Evolutionary conservation across 2,329 filamentous ascomycete genomes (phyloP).

Genomic region (Aspergillus fijiensis): DNA sequence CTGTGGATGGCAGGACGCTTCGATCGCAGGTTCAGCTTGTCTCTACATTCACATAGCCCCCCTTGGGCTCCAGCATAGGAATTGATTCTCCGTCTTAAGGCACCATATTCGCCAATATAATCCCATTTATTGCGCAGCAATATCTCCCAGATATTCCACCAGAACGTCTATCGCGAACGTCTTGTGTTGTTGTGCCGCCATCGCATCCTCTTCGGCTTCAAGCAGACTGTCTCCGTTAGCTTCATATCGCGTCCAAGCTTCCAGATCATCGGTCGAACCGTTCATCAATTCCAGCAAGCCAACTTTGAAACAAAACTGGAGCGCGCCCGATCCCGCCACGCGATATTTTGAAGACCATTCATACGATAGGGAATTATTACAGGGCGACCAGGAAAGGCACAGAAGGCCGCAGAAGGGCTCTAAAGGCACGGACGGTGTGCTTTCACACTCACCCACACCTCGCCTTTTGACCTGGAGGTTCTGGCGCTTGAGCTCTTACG

Average conservation of each 20-base stretch:
- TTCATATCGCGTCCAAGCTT: constrained; percentile 19
- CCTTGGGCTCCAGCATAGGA: constrained; percentile 18
- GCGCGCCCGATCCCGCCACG: background rate
- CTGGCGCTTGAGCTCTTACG: background rate
- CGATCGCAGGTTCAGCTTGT: constrained; percentile 25
- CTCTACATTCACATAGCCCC: constrained; percentile 11
- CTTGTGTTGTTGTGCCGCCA: constrained; percentile 12
- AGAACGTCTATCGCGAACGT: constrained; percentile 10
- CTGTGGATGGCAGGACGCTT: constrained; percentile 22
- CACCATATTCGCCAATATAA: constrained; percentile 12
- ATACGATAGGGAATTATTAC: background rate
- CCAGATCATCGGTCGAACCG: constrained; percentile 8
- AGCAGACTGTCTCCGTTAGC: constrained; percentile 17
- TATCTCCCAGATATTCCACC: background rate
- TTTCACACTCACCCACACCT: background rate
- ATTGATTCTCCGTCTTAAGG: constrained; percentile 13
- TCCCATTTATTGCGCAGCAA: constrained; percentile 10
- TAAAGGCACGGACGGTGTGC: background rate
- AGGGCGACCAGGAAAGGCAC: background rate
- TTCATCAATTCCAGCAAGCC: background rate
- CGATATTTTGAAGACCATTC: background rate
- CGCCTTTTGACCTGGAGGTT: background rate
- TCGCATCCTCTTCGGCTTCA: constrained; percentile 19
- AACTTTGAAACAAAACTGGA: background rate
- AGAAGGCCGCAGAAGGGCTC: background rate